Evolutionary conservation across 805 yeast species (phyloP).

Genomic region (Saccharomycopsis lassenensis): DNA sequence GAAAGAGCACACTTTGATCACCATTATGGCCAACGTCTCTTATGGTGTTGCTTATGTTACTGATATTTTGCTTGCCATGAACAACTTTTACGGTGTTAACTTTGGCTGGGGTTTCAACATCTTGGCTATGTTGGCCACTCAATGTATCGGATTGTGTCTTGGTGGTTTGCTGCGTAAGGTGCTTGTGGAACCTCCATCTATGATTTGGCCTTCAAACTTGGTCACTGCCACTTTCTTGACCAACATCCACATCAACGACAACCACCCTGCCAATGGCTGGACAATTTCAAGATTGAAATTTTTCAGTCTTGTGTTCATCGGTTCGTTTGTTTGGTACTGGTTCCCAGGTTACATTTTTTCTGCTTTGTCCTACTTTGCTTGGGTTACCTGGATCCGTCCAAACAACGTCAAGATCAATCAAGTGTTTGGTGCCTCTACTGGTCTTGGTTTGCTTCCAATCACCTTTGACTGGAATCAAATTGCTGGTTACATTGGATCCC

Average conservation of each 20-base stretch:
- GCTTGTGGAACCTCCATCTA: slow-evolving; percentile 50
- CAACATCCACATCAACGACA: slow-evolving; percentile 36
- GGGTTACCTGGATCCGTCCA: slow-evolving; percentile 54
- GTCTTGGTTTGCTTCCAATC: slow-evolving; percentile 56
- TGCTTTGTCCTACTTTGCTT: slow-evolving; percentile 49
- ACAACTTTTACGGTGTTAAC: slow-evolving; percentile 33
- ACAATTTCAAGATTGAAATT: slow-evolving; percentile 39
- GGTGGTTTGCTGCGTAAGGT: slow-evolving; percentile 52
- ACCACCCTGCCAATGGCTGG: slow-evolving; percentile 46
- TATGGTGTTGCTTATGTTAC: slow-evolving; percentile 45
- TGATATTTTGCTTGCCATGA: slow-evolving; percentile 42
- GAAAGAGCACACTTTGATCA: slow-evolving; percentile 51
- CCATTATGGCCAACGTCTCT: slow-evolving; percentile 39
- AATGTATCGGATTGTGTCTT: slow-evolving; percentile 53
- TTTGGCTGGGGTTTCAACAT: slow-evolving; percentile 45
- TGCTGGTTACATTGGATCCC: slow-evolving; percentile 46
- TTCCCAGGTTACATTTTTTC: slow-evolving; percentile 50
- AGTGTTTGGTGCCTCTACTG: slow-evolving; percentile 49
- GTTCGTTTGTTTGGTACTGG: slow-evolving; percentile 39
- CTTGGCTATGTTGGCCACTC: slow-evolving; percentile 41
- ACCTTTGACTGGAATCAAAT: slow-evolving; percentile 63
- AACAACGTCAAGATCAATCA: slow-evolving; percentile 47
- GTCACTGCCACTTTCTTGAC: slow-evolving; percentile 48
- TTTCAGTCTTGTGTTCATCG: slow-evolving; percentile 31
- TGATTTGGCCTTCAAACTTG: slow-evolving; percentile 61